Base-by-base conservation (phyloP, 805 yeast genomes). In the Zygosaccharomyces rouxii region DNA sequence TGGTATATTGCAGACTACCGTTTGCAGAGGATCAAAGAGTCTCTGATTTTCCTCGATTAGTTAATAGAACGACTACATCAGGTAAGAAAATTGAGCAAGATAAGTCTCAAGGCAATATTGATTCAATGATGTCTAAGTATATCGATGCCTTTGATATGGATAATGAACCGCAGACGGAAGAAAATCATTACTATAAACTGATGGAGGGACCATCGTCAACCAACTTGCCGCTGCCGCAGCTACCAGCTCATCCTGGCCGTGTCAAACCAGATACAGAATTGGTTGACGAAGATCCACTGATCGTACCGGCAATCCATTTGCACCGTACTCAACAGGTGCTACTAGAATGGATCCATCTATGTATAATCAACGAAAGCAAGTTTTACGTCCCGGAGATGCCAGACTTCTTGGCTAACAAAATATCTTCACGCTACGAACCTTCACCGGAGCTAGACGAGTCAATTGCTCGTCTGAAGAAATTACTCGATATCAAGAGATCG, bases 1-100 rank as follows among this genome's bases (percentile, higher is more conserved):
- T 87, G 46, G 66, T 76, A 0, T 60, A 82, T 53, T 73, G 74
- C 10, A 69, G 82, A 40, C 60, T 89, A 10, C 94, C 96, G 1
- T 86, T 78, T 63, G 75, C 77, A 38, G 95, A 87, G 54, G 96
- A 89, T 62, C 84, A 81, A 53, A 78, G 79, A 55, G 71, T 80
- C 13, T 79, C 89, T 2, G 72, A 71, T 21, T 78, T 84, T 55
- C 70, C 73, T 5, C 60, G 62, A 33, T 53, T 79, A 22, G 58
- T 64, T 7, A 63, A 70, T 3, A 49, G 72, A 11, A 59, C 56
- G 22, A 71, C 73, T 0, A 66, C 67, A 1, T 41, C 44, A 29
- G 33, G 44, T 10, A 66, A 37, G 53, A 51, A 51, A 55, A 58
- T 37, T 30, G 55, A 38, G 55, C 54, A 40, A 49, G 53, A 39